Conservation (phyloP, 345 rosid genomes). For the Pugionium dolabratum region DNA sequence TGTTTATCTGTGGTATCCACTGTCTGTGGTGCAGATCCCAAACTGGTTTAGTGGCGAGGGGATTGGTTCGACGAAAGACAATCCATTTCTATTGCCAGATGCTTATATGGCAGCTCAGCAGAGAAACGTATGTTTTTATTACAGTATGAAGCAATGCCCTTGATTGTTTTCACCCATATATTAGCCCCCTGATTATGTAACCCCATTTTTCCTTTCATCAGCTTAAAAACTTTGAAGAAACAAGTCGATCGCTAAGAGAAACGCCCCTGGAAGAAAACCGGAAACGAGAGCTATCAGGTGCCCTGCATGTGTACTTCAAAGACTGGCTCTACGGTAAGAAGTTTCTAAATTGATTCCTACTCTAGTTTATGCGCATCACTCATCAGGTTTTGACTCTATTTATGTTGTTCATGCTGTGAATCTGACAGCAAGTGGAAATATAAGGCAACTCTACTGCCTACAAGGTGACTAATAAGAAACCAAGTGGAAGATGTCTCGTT, state of each 20-base stretch:
- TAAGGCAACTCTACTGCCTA: slow-evolving; percentile 95
- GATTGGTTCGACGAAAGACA: slow-evolving; percentile 65
- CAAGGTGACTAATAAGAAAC: slow-evolving; percentile 63
- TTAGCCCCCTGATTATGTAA: too few species aligned
- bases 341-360: not conserved
- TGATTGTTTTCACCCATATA: too few species aligned
- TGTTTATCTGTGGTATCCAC: slow-evolving; percentile 2
- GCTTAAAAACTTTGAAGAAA: slow-evolving; percentile 74
- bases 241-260: slow-evolving; percentile 66
- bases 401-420: not conserved
- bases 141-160: slow-evolving; percentile 4
- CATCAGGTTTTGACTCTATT: not conserved
- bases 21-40: slow-evolving; percentile 59
- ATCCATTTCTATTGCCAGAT: slow-evolving; percentile 81
- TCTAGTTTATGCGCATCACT: not conserved
- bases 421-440: slow-evolving; percentile 79
- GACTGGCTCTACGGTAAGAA: slow-evolving; percentile 91
- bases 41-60: slow-evolving; percentile 77
- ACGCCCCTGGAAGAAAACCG: slow-evolving; percentile 79
- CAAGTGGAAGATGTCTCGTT: slow-evolving; percentile 9
- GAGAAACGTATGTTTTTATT: slow-evolving; percentile 52
- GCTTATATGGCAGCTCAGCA: slow-evolving; percentile 63
- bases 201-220: slow-evolving; percentile 31
- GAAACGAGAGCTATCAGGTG: slow-evolving; percentile 77
- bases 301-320: slow-evolving; percentile 85